Percentiles rank a stretch among this genome's conserved stretches.
These are phyloP conservation scores for Cyclostephanos invisitatus DNA, from an alignment of 108 stramenopile species.

Conservation along the genomic window DNA sequence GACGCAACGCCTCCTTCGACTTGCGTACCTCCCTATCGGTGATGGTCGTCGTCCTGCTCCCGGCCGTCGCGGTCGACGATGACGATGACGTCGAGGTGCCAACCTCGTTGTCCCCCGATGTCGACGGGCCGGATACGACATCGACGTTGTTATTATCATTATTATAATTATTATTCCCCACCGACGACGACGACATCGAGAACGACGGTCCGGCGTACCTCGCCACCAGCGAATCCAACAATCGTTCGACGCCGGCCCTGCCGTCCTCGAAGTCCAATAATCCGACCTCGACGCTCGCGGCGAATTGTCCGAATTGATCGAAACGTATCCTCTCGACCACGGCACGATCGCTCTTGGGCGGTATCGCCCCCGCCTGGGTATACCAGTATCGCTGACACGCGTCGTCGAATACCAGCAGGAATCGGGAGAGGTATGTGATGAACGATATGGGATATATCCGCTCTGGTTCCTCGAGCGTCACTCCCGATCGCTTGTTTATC, in stretches of 20 bases:
- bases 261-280: slow-evolving; percentile 66
- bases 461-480: slow-evolving; percentile 83
- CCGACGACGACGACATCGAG: not conserved
- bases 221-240: slow-evolving; percentile 28
- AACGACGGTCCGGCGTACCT: slow-evolving; percentile 64
- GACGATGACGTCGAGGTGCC: too few relatives aligned
- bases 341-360: slow-evolving; percentile 47
- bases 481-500: slow-evolving; percentile 76
- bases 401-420: slow-evolving; percentile 75
- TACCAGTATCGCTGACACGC: slow-evolving; percentile 84
- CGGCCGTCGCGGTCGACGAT: too few relatives aligned
- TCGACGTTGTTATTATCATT: not conserved
- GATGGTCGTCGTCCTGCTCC: not conserved
- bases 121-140: too few relatives aligned
- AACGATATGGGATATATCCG: slow-evolving; percentile 73
- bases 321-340: slow-evolving; percentile 64
- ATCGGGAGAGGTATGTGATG: slow-evolving; percentile 79
- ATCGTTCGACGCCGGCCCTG: not conserved
- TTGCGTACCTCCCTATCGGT: slow-evolving; percentile 46
- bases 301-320: slow-evolving; percentile 76
- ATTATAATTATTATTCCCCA: too few relatives aligned
- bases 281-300: slow-evolving; percentile 81
- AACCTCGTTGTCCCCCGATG: too few relatives aligned
- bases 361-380: slow-evolving; percentile 61
- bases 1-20: slow-evolving; percentile 73